Evolutionary conservation across 208 protist genomes (phyloP), one percentile per base, ranked within the genome.

Genomic region (Novymonas esmeraldas): DNA sequence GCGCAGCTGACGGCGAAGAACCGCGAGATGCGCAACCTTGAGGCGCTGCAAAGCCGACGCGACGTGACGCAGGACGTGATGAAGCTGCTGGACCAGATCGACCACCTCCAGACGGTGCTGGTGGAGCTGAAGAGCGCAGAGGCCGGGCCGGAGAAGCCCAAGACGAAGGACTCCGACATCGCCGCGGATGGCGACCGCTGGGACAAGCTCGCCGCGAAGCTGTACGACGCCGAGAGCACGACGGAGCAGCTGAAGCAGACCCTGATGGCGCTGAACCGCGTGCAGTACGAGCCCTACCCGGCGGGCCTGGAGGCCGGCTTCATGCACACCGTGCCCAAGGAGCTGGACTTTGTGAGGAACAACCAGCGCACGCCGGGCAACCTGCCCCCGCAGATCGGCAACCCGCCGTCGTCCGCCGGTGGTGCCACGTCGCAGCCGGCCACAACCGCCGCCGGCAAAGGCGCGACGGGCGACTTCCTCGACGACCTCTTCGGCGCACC

Each of bases 241-340:
- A 82, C 85, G 24, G 87, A 95, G 70, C 74, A 95, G 70, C 70
- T 91, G 29, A 70, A 79, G 50, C 80, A 83, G 68, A 85, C 66
- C 9, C 39, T 95, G 34, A 74, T 95, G 45, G 67, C 84, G 11
- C 80, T 95, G 26, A 95, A 95, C 64, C 82, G 85, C 28, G 72
- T 95, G 16, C 90, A 95, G 72, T 93, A 87, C 75, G 84, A 85
- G 45, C 90, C 90, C 3, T 95, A 95, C 72, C 86, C 76, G 3
- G 85, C 90, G 4, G 90, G 86, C 33, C 69, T 81, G 29, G 90
- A 95, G 64, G 77, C 78, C 2, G 84, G 82, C 51, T 82, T 85
- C 68, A 76, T 84, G 73, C 81, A 92, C 63, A 79, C 83, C 16
- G 79, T 89, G 39, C 90, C 90, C 4, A 90, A 85, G 62, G 79